Conservation (phyloP, 768 basidiomycete species). For the Porphyrellus cyaneotinctus region DNA sequence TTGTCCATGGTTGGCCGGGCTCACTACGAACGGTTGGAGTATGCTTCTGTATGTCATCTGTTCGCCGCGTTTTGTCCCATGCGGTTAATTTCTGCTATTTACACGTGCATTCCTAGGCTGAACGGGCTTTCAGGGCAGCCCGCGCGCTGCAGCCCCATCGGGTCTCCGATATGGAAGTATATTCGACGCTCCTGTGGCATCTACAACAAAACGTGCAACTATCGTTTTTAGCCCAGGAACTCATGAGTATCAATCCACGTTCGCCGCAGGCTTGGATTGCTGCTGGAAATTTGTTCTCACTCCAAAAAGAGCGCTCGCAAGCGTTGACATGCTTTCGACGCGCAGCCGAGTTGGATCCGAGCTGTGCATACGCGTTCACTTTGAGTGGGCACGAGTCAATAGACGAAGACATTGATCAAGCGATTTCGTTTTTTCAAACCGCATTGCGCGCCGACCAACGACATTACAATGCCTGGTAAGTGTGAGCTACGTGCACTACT, state of each 20-base stretch:
- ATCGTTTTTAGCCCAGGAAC: conserved; percentile 89
- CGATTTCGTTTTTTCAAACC: conserved; percentile 86
- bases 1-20: conserved; percentile 81
- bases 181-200: conserved; percentile 96
- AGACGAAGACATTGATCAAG: conserved; percentile 92
- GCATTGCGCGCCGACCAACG: conserved; percentile 88
- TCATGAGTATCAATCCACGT: conserved; percentile 79
- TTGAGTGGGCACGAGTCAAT: conserved; percentile 96
- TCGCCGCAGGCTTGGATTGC: conserved; percentile 94
- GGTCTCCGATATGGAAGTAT: conserved; percentile 90
- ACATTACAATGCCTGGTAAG: conserved; percentile 98
- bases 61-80: conserved; percentile 4
- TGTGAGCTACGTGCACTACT: conserved; percentile 11
- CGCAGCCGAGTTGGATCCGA: conserved; percentile 83
- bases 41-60: conserved; percentile 66
- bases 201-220: conserved; percentile 78
- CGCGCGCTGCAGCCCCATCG: conserved; percentile 87
- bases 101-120: conserved; percentile 55
- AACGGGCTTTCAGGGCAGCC: conserved; percentile 81
- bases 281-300: conserved; percentile 90
- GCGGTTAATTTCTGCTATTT: conserved; percentile 15
- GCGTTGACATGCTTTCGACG: conserved; percentile 93
- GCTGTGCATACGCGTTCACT: conserved; percentile 93
- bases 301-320: conserved; percentile 91
- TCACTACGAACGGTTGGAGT: conserved; percentile 87